These are phyloP conservation scores for Pestalotiopsis sp. DNA, from an alignment of 2,329 filamentous ascomycete genomes.

Conservation along the genomic window DNA sequence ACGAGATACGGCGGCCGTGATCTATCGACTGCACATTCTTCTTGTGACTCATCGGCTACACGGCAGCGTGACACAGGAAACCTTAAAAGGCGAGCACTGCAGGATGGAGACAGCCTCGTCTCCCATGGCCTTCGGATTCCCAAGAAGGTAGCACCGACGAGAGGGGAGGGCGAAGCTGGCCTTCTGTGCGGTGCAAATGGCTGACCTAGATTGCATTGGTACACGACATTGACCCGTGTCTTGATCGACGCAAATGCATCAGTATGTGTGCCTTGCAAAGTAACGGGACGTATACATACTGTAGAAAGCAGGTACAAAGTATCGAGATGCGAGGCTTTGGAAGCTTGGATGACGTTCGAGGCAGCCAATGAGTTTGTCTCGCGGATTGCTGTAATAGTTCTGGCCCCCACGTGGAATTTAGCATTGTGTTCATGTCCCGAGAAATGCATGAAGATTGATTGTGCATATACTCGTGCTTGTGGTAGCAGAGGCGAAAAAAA, in stretches of 20 bases:
- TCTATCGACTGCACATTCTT: neutral
- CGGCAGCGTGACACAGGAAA: neutral
- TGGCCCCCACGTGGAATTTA: neutral
- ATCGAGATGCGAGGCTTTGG: too few relatives aligned
- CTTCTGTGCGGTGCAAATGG: neutral
- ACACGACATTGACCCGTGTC: too few relatives aligned
- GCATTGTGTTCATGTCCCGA: neutral
- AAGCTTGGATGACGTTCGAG: neutral
- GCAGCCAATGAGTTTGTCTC: neutral
- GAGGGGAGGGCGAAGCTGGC: neutral
- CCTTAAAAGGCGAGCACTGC: neutral
- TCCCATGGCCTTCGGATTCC: neutral
- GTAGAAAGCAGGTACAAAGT: too few relatives aligned
- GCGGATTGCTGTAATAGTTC: neutral
- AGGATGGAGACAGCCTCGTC: neutral
- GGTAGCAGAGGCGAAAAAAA: neutral
- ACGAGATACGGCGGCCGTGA: too few relatives aligned
- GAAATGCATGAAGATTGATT: neutral
- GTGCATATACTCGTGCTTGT: conserved; percentile 1
- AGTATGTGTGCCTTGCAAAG: too few relatives aligned
- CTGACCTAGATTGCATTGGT: neutral
- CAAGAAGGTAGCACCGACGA: neutral
- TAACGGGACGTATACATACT: too few relatives aligned
- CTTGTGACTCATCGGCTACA: neutral
- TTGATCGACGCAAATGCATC: too few relatives aligned